Percentiles rank a stretch among this genome's conserved stretches.
Conservation (phyloP, 129 eudicot genomes). For the Deinandra increscens region DNA sequence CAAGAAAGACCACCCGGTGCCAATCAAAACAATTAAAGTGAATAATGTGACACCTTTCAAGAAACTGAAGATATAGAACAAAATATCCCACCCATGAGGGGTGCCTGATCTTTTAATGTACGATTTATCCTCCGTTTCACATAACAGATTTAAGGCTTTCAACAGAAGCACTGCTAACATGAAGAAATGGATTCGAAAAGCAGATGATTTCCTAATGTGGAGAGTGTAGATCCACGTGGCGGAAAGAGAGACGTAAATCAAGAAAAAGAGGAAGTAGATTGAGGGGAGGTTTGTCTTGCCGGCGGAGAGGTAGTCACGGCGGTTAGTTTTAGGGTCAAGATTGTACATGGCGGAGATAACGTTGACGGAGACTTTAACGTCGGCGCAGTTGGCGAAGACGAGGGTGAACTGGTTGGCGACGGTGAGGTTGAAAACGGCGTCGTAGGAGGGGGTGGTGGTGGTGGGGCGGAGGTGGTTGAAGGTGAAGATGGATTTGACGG, state of each 20-base stretch:
- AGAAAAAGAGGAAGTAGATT: constrained; percentile 41
- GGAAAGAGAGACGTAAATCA: constrained; percentile 27
- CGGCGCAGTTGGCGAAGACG: constrained; percentile 48
- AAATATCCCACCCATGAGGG: constrained; percentile 59
- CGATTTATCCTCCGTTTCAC: constrained; percentile 55
- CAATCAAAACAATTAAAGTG: constrained; percentile 54
- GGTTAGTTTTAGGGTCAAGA: constrained; percentile 23
- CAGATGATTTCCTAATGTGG: constrained; percentile 26
- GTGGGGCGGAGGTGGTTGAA: constrained; percentile 33
- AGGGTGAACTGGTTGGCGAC: constrained; percentile 43
- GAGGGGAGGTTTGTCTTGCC: constrained; percentile 48
- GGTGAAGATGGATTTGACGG: constrained; percentile 36
- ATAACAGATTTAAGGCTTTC: constrained; percentile 44
- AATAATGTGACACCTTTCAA: constrained; percentile 49
- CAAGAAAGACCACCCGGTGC: constrained; percentile 62
- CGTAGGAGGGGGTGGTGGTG: constrained; percentile 28
- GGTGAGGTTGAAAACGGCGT: constrained; percentile 25
- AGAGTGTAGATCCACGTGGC: constrained; percentile 42
- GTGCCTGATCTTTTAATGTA: constrained; percentile 45
- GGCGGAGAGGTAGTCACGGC: constrained; percentile 46
- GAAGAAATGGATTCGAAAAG: constrained; percentile 43
- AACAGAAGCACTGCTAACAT: constrained; percentile 42
- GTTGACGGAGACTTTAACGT: constrained; percentile 37
- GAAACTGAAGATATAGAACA: constrained; percentile 55
- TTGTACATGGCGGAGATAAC: constrained; percentile 49